These are phyloP conservation scores for Coccomyxa subellipsoidea DNA, from an alignment of 163 green algal genomes.

Conservation along the genomic window DNA sequence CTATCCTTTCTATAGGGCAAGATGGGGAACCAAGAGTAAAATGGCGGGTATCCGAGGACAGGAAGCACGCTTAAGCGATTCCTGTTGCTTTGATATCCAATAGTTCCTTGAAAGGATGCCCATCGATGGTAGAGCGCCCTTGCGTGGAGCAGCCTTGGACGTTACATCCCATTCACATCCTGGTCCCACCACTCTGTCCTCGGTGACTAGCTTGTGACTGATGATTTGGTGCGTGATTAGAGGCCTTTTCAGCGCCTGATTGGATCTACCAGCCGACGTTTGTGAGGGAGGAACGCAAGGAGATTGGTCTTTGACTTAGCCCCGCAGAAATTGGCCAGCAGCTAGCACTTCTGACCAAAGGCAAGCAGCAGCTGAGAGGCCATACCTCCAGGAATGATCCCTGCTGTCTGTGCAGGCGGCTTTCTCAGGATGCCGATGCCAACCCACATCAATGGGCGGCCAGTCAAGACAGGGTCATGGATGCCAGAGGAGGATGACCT, in stretches of 20 bases:
- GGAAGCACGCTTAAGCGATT: background rate
- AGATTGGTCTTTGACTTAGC: no score
- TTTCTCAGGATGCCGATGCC: constrained; percentile 30
- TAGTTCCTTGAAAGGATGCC: background rate
- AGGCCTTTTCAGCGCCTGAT: no score
- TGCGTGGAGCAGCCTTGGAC: background rate
- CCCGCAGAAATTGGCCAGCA: no score
- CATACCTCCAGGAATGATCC: background rate
- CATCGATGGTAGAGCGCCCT: background rate
- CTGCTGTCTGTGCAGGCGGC: background rate
- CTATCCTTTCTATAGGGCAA: no score
- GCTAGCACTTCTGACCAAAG: no score
- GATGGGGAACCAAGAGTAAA: no score
- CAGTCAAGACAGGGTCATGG: constrained; percentile 59
- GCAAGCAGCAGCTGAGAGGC: no score
- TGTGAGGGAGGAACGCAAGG: no score
- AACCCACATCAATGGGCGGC: constrained; percentile 24
- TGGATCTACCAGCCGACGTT: no score
- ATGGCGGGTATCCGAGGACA: background rate
- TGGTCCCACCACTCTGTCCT: background rate
- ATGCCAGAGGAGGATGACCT: constrained; percentile 61
- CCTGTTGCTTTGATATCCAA: background rate
- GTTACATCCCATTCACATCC: background rate
- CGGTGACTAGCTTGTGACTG: no score
- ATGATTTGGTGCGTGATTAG: no score